Percentiles rank a stretch among this genome's conserved stretches.
These are phyloP conservation scores for Trichosanthes cucumerina DNA, from an alignment of 306 rosid species.

Conservation along the genomic window DNA sequence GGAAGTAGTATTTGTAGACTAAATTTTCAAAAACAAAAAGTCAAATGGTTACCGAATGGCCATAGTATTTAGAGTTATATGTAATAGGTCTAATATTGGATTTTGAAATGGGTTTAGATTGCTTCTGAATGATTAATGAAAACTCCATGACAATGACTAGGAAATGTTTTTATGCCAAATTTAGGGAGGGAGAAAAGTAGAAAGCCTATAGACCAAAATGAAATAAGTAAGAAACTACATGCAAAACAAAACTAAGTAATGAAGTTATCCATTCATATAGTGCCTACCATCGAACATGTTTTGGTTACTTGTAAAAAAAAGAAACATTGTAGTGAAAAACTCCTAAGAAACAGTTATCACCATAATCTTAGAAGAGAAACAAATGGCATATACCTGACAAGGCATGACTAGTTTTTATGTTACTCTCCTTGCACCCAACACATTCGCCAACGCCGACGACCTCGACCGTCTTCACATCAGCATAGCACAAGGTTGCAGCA, in stretches of 20 bases:
- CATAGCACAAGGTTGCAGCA: conserved; percentile 35
- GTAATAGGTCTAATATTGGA: background rate
- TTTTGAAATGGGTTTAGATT: background rate
- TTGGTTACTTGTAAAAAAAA: background rate
- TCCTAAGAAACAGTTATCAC: background rate
- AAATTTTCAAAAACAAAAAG: too few relatives aligned
- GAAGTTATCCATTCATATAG: background rate
- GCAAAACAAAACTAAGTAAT: background rate
- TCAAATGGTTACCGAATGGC: too few relatives aligned
- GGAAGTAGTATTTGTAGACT: too few relatives aligned
- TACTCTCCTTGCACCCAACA: conserved; percentile 47
- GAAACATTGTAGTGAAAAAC: background rate
- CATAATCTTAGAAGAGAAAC: background rate
- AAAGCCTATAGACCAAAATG: background rate
- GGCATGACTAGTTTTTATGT: conserved; percentile 47
- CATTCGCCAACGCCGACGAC: conserved; percentile 77
- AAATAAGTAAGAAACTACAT: background rate
- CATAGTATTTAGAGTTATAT: background rate
- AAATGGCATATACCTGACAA: conserved; percentile 45
- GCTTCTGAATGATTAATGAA: background rate
- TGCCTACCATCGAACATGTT: background rate
- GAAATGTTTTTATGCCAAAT: background rate
- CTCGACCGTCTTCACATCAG: conserved; percentile 41
- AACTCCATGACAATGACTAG: background rate
- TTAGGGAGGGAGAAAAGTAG: background rate